Evolutionary conservation across 1,284 basidiomycete species (phyloP), one percentile per base, ranked within the genome.

Genomic region (Cryptococcus hybrid): DNA sequence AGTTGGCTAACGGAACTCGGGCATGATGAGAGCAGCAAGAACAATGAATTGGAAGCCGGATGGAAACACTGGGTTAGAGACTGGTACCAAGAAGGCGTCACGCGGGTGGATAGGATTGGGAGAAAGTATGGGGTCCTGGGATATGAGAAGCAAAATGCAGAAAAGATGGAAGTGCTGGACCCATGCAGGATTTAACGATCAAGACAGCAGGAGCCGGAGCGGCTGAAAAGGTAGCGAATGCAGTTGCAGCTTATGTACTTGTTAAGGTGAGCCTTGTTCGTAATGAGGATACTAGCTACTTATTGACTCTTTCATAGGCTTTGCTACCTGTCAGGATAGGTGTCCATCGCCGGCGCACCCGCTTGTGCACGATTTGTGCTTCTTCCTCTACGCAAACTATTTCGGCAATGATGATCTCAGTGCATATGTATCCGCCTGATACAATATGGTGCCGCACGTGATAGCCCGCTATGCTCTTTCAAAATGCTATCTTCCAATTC

Each of bases 111-210:
- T 54, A 81, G 84, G 15, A 83, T 93, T 3, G 91, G 90, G 5
- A 80, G 82, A 59, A 81, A 86, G 49, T 94, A 95, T 73, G 91
- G 91, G 0, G 65, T 88, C 15, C 88, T 92, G 73, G 92, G 91
- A 12, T 88, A 86, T 65, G 83, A 86, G 64, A 88, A 88, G 76
- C 58, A 52, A 4, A 42, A 44, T n/a, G 34, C 5, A n/a, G 15
- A 50, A 34, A 43, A 24, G 37, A 3, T 8, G 42, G 6, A 12
- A n/a, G n/a, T 11, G 13, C n/a, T 24, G 46, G 46, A 5, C 6
- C 24, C 34, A 35, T 7, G 39, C 35, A 55, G 47, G 45, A 37
- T 42, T 39, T 30, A 34, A n/a, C 47, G 47, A 40, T 46, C 39
- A 42, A 44, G 13, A 18, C 38, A 37, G 35, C 24, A 36, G 60